Evolutionary conservation across 2,329 filamentous ascomycete genomes (phyloP), one percentile per base, ranked within the genome.

Genomic region (Alternaria consortialis): DNA sequence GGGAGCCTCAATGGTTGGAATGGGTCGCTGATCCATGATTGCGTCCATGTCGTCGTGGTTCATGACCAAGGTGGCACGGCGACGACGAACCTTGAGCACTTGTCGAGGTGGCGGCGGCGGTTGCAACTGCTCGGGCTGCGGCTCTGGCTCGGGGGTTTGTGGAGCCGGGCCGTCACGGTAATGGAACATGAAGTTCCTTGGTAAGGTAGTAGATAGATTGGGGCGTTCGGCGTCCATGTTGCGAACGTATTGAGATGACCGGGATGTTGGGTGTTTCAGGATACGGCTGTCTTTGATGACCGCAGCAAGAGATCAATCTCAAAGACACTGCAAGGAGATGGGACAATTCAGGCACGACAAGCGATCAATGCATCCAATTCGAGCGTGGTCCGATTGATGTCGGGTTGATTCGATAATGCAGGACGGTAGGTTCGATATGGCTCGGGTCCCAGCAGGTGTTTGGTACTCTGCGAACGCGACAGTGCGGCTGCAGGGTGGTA

Each of bases 1-100:
- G 9, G 81, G 80, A 55, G 81, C 79, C 68, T 85, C 84, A 48
- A 86, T 84, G 23, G 81, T 84, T 9, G 84, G 84, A 27, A 85
- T 78, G 7, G 80, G 78, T 51, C 58, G 64, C 48, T 72, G 67
- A 12, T 69, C 44, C 44, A 74, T 68, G 59, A 78, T 69, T 46
- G 72, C 64, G n/a, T 71, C 67, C 32, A 70, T 53, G 12, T 69
- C 59, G 53, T 72, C 64, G 39, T 70, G 63, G 54, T 72, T 70
- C 31, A 69, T 61, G 13, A 72, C 71, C 42, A 72, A 63, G 17
- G 72, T 76, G 13, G 79, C 75, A 57, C 82, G 81, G 55, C 81
- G 80, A 15, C 82, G 79, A 64, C 82, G 82, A 55, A 85, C 75
- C 62, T 82, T 84, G 73, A 83, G 81, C 7, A 80, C 79, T 68